phyloP scores from a whole-genome alignment of 768 basidiomycete species.

The Termitomyces sp. region DNA sequence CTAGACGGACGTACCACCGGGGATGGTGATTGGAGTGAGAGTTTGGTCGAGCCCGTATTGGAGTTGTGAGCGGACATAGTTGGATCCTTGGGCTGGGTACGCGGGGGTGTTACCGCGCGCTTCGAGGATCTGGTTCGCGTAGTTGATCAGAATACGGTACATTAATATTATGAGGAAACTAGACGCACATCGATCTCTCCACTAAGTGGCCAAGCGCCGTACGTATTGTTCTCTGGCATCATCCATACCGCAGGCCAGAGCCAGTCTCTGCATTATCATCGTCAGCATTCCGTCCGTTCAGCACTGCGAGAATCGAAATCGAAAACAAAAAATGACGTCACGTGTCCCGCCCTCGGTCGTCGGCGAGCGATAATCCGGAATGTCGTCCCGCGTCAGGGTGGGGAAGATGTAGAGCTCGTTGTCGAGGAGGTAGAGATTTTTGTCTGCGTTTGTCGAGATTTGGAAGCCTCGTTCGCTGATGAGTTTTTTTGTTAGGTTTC shows the following conservation, averaged over 20 bases:
- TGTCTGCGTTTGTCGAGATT: constrained; percentile 62
- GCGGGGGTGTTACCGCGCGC: constrained; percentile 56
- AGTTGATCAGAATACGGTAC: too few species aligned
- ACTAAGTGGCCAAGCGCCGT: constrained; percentile 62
- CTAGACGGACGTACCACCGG: constrained; percentile 8
- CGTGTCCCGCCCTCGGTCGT: background rate
- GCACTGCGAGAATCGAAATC: too few species aligned
- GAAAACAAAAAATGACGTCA: too few species aligned
- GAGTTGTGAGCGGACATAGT: constrained; percentile 59
- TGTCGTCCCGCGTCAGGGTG: constrained; percentile 68
- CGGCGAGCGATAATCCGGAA: constrained; percentile 35
- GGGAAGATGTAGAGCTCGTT: constrained; percentile 78
- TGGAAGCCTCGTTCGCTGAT: constrained; percentile 71
- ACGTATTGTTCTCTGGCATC: constrained; percentile 61
- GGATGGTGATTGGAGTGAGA: constrained; percentile 13
- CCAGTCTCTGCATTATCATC: constrained; percentile 43
- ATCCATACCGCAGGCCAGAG: constrained; percentile 79
- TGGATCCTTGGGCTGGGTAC: constrained; percentile 57
- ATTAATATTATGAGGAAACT: too few species aligned
- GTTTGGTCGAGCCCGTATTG: constrained; percentile 57
- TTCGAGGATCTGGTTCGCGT: constrained; percentile 41
- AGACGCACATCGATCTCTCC: constrained; percentile 50
- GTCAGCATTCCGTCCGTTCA: background rate
- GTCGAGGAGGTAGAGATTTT: constrained; percentile 67
- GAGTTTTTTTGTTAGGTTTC: too few species aligned